A percentile compares a stretch with the other conserved stretches of the same genome.
Conservation (phyloP, 139 green algal species). For the Trebouxia sp. region DNA sequence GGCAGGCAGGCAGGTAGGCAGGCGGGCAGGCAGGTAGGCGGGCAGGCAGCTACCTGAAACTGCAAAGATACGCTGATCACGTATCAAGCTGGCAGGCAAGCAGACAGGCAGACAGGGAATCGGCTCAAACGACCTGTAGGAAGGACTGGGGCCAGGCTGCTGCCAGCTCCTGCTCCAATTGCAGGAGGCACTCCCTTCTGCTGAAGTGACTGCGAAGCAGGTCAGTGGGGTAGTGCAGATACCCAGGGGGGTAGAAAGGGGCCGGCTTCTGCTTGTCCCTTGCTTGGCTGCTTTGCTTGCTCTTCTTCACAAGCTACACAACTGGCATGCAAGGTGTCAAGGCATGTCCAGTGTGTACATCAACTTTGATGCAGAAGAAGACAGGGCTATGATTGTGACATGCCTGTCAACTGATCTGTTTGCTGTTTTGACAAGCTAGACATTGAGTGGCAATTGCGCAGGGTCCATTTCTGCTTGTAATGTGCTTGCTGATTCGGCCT, state of each 20-base stretch:
- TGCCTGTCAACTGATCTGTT: too few relatives aligned
- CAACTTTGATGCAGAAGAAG: too few relatives aligned
- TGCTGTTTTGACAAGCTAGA: too few relatives aligned
- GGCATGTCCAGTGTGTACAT: too few relatives aligned
- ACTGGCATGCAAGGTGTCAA: not conserved
- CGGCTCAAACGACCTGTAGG: conserved; percentile 4
- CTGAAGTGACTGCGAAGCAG: conserved; percentile 4
- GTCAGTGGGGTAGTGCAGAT: conserved; percentile 22
- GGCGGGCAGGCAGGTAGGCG: too few relatives aligned
- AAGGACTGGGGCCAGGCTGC: conserved; percentile 12
- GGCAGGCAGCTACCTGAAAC: too few relatives aligned
- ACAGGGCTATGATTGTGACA: too few relatives aligned
- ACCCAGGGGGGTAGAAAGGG: conserved; percentile 2
- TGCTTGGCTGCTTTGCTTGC: not conserved
- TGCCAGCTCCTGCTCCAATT: conserved; percentile 27
- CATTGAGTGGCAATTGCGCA: too few relatives aligned
- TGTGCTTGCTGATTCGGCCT: too few relatives aligned
- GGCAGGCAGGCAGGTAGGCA: too few relatives aligned
- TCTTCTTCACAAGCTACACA: not conserved
- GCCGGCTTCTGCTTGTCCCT: not conserved
- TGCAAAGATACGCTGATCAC: too few relatives aligned
- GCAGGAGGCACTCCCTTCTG: not conserved
- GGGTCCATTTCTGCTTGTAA: too few relatives aligned
- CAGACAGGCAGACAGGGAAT: not conserved
- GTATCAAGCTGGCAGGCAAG: not conserved